phyloP scores from a whole-genome alignment of 768 basidiomycete species.

The Tephrocybe sp. region DNA sequence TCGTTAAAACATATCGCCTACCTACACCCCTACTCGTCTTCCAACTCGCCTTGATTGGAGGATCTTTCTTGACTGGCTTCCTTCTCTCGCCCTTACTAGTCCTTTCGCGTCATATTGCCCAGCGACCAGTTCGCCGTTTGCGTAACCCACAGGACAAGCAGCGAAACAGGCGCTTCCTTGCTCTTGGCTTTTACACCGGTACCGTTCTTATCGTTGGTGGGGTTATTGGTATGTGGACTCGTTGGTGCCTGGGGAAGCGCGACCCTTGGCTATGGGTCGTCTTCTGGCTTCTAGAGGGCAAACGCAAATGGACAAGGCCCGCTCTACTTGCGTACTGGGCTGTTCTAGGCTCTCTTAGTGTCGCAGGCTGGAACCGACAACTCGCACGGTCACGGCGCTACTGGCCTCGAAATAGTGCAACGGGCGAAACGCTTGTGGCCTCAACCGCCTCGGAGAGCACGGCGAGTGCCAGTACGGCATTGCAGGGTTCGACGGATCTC shows the following conservation, averaged over 20 bases:
- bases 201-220: slow-evolving; percentile 75
- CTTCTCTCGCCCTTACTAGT: slow-evolving; percentile 91
- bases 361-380: slow-evolving; percentile 94
- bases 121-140: slow-evolving; percentile 77
- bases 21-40: slow-evolving; percentile 91
- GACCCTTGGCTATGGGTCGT: slow-evolving; percentile 89
- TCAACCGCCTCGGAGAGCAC: slow-evolving; percentile 22
- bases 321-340: slow-evolving; percentile 86
- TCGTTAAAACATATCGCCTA: slow-evolving; percentile 88
- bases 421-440: slow-evolving; percentile 32
- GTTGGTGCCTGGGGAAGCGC: slow-evolving; percentile 76
- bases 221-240: slow-evolving; percentile 89
- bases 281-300: slow-evolving; percentile 74
- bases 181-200: slow-evolving; percentile 80
- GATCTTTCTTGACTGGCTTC: slow-evolving; percentile 90
- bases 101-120: slow-evolving; percentile 88
- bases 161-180: slow-evolving; percentile 78
- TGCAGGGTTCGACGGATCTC: slow-evolving; percentile 3
- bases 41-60: slow-evolving; percentile 90
- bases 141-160: slow-evolving; percentile 82
- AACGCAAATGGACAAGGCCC: slow-evolving; percentile 74
- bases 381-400: slow-evolving; percentile 73
- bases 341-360: slow-evolving; percentile 72
- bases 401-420: slow-evolving; percentile 42
- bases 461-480: background rate